Conservation (phyloP, 495 filamentous ascomycete species). For the Coniosporium apollinis region DNA sequence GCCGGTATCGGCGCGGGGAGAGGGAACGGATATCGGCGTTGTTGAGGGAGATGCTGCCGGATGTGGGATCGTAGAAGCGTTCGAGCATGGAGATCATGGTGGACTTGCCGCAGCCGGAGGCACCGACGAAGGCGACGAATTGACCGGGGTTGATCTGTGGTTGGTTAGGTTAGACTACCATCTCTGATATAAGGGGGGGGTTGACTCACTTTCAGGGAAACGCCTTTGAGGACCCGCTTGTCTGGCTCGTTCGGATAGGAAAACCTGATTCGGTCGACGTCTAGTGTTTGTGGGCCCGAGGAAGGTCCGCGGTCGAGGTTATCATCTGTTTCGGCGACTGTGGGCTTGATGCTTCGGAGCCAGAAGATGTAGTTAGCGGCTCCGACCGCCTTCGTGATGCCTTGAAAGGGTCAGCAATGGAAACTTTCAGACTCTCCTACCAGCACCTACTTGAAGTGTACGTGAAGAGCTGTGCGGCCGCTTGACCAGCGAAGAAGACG, state of each 20-base stretch:
- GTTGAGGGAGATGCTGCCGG: slow-evolving; percentile 11
- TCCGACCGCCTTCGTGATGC: slow-evolving; percentile 8
- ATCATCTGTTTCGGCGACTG: slow-evolving; percentile 1
- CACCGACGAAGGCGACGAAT: slow-evolving; percentile 67
- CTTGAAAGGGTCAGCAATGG: too few species aligned
- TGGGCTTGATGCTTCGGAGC: slow-evolving; percentile 7
- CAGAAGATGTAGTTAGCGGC: slow-evolving; percentile 10
- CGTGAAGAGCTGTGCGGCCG: slow-evolving; percentile 10
- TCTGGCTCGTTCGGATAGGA: slow-evolving; percentile 10
- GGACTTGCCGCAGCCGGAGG: slow-evolving; percentile 70
- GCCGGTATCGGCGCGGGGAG: slow-evolving; percentile 11
- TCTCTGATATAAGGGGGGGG: too few species aligned
- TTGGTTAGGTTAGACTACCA: too few species aligned
- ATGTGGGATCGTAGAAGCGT: slow-evolving; percentile 46
- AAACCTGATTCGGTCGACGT: slow-evolving; percentile 13
- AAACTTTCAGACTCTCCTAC: too few species aligned
- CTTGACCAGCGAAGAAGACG: slow-evolving; percentile 11
- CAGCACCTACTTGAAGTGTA: slow-evolving; percentile 9
- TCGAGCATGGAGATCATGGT: slow-evolving; percentile 69
- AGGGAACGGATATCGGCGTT: slow-evolving; percentile 11
- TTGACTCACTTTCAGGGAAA: too few species aligned
- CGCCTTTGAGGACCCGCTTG: slow-evolving; percentile 4
- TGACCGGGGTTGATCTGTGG: slow-evolving; percentile 52
- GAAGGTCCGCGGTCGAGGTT: neutral
- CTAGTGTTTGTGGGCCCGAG: too few species aligned